Evolutionary conservation across 2,329 filamentous ascomycete species (phyloP).

Genomic region (Leptodontidium sp.): DNA sequence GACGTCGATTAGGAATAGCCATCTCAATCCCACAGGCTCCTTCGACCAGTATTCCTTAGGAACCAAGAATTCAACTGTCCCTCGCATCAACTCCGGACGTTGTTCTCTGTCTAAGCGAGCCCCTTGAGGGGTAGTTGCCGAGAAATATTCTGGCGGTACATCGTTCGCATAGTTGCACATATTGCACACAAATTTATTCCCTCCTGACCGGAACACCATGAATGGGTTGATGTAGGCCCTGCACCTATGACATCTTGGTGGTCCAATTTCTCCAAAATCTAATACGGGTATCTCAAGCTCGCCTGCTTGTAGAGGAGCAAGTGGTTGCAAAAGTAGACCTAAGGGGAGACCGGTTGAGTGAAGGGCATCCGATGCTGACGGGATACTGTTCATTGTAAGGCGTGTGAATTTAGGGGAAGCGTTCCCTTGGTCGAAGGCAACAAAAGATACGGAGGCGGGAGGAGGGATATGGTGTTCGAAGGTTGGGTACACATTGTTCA

Average conservation of each 20-base stretch:
- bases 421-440: constrained; percentile 96
- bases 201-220: constrained; percentile 94
- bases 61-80: constrained; percentile 95
- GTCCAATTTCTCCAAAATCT: constrained; percentile 91
- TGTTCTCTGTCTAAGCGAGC: constrained; percentile 87
- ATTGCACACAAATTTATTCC: constrained; percentile 97
- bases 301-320: constrained; percentile 83
- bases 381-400: constrained; percentile 93
- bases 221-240: constrained; percentile 98
- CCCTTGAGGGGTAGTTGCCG: constrained; percentile 86
- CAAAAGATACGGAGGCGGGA: constrained; percentile 85
- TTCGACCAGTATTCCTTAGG: constrained; percentile 99
- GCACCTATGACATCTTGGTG: constrained; percentile 90
- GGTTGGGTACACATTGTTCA: constrained; percentile 89
- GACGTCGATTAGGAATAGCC: constrained; percentile 92
- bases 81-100: constrained; percentile 86
- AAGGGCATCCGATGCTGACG: constrained; percentile 80
- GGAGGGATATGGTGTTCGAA: constrained; percentile 94
- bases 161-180: constrained; percentile 98
- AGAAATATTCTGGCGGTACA: constrained; percentile 90
- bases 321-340: constrained; percentile 86
- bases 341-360: constrained; percentile 83
- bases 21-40: constrained; percentile 86
- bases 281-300: constrained; percentile 89
- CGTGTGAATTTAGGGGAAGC: constrained; percentile 93